Evolutionary conservation across 225 moss, liverwort and hornwort genomes (phyloP).

Genomic region (Physcomitrium patens): DNA sequence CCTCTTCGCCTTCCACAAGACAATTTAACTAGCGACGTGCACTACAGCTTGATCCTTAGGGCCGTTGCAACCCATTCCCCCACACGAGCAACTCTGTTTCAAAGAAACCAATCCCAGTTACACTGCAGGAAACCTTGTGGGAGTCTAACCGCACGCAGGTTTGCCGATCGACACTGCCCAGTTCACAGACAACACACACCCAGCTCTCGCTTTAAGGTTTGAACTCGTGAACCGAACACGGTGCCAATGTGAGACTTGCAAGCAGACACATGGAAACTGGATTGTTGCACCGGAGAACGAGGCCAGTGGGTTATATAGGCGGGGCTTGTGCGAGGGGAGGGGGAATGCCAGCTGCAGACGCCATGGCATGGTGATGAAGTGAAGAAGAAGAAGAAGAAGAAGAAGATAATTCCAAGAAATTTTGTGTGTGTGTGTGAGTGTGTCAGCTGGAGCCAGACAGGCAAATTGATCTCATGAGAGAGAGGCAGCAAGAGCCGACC

Average conservation of each 20-base stretch:
- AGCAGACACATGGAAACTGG: not conserved
- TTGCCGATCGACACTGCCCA: no score
- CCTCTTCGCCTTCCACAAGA: slow-evolving; percentile 33
- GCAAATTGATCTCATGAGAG: not conserved
- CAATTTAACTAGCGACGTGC: slow-evolving; percentile 42
- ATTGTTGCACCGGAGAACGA: not conserved
- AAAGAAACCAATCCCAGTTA: no score
- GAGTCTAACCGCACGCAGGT: no score
- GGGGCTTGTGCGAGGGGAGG: not conserved
- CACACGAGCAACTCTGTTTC: not conserved
- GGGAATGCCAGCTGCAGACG: slow-evolving; percentile 43
- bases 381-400: no score
- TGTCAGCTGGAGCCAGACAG: slow-evolving; percentile 40
- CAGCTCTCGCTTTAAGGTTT: no score
- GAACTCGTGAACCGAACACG: not conserved
- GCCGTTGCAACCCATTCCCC: slow-evolving; percentile 23
- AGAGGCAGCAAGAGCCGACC: no score
- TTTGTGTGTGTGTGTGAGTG: no score
- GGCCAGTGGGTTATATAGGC: slow-evolving; percentile 28
- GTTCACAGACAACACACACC: no score
- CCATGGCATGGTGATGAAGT: not conserved
- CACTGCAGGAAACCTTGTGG: no score
- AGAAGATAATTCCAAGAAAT: not conserved
- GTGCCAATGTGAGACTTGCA: not conserved
- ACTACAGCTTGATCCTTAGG: slow-evolving; percentile 37